Percentiles rank a stretch among this genome's conserved stretches.
Evolutionary conservation across 129 eudicot genomes (phyloP).

Genomic region (Chrysanthemum seticuspe): DNA sequence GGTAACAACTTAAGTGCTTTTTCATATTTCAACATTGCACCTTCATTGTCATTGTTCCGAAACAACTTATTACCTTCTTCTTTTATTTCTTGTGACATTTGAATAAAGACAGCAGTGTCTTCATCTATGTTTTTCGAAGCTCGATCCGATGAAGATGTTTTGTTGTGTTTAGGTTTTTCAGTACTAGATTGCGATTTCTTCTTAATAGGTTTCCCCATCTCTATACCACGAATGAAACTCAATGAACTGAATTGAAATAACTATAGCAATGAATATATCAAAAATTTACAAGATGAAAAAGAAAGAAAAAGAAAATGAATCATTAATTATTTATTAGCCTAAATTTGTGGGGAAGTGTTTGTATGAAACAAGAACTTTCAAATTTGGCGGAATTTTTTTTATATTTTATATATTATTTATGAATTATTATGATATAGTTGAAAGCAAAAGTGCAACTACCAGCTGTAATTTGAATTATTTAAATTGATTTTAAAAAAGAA

Average conservation of each 20-base stretch:
- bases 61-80: constrained; percentile 75
- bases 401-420: neutral
- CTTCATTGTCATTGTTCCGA: constrained; percentile 74
- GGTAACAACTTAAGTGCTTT: constrained; percentile 82
- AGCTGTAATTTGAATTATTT: neutral
- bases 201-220: constrained; percentile 94
- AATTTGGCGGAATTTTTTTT: constrained; percentile 24
- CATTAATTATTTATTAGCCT: no score
- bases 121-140: constrained; percentile 67
- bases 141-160: constrained; percentile 37
- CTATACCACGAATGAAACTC: neutral
- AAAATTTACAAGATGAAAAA: no score
- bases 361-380: no score
- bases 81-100: constrained; percentile 76
- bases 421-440: neutral
- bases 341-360: no score
- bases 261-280: no score
- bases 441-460: no score
- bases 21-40: constrained; percentile 83
- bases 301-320: no score
- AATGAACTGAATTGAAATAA: neutral
- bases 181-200: constrained; percentile 44
- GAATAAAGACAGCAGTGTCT: constrained; percentile 78
- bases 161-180: constrained; percentile 48
- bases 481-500: constrained; percentile 6